Conservation (phyloP, 2,329 filamentous ascomycete genomes). For the Fusarium nurragi region DNA sequence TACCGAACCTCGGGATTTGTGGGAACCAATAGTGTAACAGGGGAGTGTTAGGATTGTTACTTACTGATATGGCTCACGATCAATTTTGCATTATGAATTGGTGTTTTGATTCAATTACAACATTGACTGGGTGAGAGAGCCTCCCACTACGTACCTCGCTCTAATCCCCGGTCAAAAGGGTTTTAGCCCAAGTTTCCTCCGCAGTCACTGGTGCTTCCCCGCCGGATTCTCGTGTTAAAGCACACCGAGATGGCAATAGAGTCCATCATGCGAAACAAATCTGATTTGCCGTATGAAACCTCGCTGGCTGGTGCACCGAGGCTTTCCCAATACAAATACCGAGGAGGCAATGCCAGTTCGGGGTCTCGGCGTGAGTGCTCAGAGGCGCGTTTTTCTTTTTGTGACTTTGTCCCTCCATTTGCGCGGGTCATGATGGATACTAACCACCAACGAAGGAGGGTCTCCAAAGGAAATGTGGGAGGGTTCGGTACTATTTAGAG, state of each 20-base stretch:
- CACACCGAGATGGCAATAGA: constrained; percentile 31
- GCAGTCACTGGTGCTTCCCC: constrained; percentile 19
- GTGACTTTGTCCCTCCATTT: constrained; percentile 27
- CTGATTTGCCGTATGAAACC: constrained; percentile 9
- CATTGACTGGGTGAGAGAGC: not conserved
- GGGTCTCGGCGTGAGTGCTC: constrained; percentile 11
- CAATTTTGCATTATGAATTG: not conserved
- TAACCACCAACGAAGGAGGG: constrained; percentile 18
- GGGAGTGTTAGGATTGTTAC: not conserved
- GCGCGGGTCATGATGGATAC: constrained; percentile 33
- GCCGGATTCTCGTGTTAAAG: constrained; percentile 42
- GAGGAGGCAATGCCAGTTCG: constrained; percentile 1
- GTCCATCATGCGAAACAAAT: constrained; percentile 13
- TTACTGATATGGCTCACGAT: constrained; percentile 6
- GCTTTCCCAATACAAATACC: not conserved
- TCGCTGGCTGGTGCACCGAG: constrained; percentile 21
- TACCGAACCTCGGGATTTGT: constrained; percentile 18
- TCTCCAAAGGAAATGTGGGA: constrained; percentile 5
- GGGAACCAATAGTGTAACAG: constrained; percentile 11
- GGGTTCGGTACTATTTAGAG: constrained; percentile 34
- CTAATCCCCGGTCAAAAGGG: not conserved
- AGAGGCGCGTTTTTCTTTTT: constrained; percentile 6
- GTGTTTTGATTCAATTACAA: not conserved
- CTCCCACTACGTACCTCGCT: not conserved
- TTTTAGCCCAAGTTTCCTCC: not conserved